phyloP scores from a whole-genome alignment of 768 basidiomycete genomes.

The Boletus insuetus region DNA sequence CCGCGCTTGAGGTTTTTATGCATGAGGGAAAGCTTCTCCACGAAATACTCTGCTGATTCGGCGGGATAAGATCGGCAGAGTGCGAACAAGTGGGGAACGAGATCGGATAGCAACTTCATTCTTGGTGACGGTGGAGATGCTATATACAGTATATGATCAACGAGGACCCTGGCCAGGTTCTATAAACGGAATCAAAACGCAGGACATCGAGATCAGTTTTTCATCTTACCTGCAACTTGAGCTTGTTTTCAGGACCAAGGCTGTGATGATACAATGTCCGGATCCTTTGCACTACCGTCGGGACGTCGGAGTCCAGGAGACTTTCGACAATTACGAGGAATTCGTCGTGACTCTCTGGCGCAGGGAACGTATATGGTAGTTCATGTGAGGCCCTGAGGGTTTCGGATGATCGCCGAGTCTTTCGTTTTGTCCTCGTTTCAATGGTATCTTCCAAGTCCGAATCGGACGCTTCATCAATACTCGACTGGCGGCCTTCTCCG shows the following conservation, averaged over 20 bases:
- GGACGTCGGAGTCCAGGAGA: slow-evolving; percentile 68
- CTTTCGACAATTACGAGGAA: slow-evolving; percentile 80
- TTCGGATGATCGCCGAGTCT: slow-evolving; percentile 34
- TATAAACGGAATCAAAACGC: slow-evolving; percentile 30
- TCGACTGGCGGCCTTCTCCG: slow-evolving; percentile 34
- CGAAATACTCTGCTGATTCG: slow-evolving; percentile 73
- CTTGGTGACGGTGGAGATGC: slow-evolving; percentile 61
- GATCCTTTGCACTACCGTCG: slow-evolving; percentile 85
- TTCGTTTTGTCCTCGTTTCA: slow-evolving; percentile 36
- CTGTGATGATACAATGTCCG: slow-evolving; percentile 90
- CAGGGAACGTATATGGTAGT: slow-evolving; percentile 90
- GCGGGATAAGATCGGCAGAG: slow-evolving; percentile 82
- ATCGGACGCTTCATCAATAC: slow-evolving; percentile 37
- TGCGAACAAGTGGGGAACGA: slow-evolving; percentile 76
- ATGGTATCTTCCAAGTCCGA: slow-evolving; percentile 38
- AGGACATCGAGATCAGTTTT: background rate
- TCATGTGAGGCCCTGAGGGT: slow-evolving; percentile 43
- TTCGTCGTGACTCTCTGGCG: slow-evolving; percentile 83
- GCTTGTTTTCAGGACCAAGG: slow-evolving; percentile 87
- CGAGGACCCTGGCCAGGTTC: slow-evolving; percentile 71
- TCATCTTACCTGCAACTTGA: slow-evolving; percentile 76
- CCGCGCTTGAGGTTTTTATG: slow-evolving; percentile 91
- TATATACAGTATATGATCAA: slow-evolving; percentile 85
- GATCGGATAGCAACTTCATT: slow-evolving; percentile 55
- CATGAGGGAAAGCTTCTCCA: slow-evolving; percentile 83